Evolutionary conservation across 1,139 yeast genomes (phyloP).

Genomic region (Blastobotrys elegans): DNA sequence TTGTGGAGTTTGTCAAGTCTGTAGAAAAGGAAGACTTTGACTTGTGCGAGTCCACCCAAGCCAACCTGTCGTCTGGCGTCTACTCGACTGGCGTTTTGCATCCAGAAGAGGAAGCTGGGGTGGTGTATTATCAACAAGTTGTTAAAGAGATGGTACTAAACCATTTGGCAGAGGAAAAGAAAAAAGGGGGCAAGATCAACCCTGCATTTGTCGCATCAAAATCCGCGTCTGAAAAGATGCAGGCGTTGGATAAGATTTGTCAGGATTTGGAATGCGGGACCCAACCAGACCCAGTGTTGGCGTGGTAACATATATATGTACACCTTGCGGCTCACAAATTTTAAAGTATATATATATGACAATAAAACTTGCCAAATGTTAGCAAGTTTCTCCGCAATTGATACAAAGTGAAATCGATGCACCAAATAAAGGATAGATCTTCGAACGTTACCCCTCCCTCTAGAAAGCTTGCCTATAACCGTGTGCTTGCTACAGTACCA

Average conservation of each 20-base stretch:
- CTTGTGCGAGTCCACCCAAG: constrained; percentile 5
- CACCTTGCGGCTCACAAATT: no score
- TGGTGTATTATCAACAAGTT: constrained; percentile 4
- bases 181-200: constrained; percentile 9
- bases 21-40: constrained; percentile 10
- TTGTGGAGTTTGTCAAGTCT: constrained; percentile 5
- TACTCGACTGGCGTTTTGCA: neutral
- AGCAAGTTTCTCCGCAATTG: no score
- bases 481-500: no score
- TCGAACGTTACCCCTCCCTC: no score
- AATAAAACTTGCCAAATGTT: no score
- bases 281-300: constrained; percentile 10
- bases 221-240: constrained; percentile 11
- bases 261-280: constrained; percentile 14
- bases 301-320: no score
- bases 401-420: no score
- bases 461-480: no score
- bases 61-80: constrained; percentile 5
- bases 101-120: neutral
- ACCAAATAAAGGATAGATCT: no score
- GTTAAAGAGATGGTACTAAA: constrained; percentile 7
- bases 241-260: constrained; percentile 13
- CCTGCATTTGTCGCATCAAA: constrained; percentile 13
- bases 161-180: constrained; percentile 11
- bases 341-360: no score